Conservation (phyloP, 495 filamentous ascomycete species). For the Xylaria grammica region DNA sequence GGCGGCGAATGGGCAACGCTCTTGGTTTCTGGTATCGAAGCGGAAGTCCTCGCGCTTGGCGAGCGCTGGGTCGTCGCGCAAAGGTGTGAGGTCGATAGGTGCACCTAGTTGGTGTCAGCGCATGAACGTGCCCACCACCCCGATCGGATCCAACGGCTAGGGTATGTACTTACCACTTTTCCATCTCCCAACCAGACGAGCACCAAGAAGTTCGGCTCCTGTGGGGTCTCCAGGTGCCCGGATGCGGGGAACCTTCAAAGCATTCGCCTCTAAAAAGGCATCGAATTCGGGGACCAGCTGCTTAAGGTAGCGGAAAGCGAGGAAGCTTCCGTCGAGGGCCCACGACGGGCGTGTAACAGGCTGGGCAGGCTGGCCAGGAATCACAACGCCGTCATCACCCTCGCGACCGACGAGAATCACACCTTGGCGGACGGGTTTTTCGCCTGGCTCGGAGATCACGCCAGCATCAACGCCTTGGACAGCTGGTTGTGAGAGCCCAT, state of each 20-base stretch:
- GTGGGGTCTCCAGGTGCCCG: constrained; percentile 28
- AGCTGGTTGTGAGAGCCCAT: constrained; percentile 42
- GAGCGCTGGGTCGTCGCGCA: constrained; percentile 37
- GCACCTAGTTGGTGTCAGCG: constrained; percentile 33
- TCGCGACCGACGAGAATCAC: constrained; percentile 39
- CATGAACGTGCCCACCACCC: neutral
- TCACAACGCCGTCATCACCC: constrained; percentile 25
- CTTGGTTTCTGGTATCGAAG: constrained; percentile 36
- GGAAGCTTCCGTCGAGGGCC: constrained; percentile 47
- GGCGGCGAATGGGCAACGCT: constrained; percentile 47
- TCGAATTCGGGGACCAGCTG: constrained; percentile 45
- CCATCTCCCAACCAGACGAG: constrained; percentile 50
- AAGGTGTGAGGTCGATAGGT: constrained; percentile 39
- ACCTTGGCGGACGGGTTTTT: constrained; percentile 33
- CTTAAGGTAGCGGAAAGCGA: constrained; percentile 44
- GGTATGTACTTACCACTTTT: constrained; percentile 29
- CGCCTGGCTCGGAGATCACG: constrained; percentile 28
- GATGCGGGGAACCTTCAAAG: neutral
- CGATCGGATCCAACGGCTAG: neutral
- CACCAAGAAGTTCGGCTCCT: constrained; percentile 43
- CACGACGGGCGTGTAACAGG: constrained; percentile 33
- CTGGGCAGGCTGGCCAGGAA: neutral
- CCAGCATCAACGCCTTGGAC: constrained; percentile 26
- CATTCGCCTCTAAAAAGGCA: constrained; percentile 18
- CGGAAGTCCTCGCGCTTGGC: constrained; percentile 30